Percentiles rank a stretch among this genome's conserved stretches.
Conservation (phyloP, 305 asterid genomes). For the Withania somnifera region DNA sequence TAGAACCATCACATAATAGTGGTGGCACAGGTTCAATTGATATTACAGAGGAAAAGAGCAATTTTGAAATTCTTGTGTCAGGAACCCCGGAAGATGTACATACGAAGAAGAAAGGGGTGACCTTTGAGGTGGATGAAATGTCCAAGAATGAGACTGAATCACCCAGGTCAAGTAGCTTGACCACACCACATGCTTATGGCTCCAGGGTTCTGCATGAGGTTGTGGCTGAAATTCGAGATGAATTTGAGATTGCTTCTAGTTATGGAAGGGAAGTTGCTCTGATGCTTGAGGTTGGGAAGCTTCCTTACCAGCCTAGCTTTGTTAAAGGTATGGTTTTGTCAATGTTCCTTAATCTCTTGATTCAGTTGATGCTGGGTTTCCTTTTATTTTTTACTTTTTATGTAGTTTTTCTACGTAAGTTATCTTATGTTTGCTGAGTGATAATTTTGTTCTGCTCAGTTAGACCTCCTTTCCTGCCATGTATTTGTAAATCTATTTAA, state of each 20-base stretch:
- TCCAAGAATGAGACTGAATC: slow-evolving; percentile 60
- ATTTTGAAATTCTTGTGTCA: slow-evolving; percentile 35
- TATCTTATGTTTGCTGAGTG: background rate
- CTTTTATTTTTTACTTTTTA: background rate
- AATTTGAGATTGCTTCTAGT: slow-evolving; percentile 68
- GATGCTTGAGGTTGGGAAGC: slow-evolving; percentile 91
- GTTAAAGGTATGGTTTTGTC: slow-evolving; percentile 47
- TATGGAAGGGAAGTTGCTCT: slow-evolving; percentile 84
- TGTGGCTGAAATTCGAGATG: slow-evolving; percentile 89
- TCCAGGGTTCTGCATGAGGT: slow-evolving; percentile 73
- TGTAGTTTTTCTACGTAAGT: background rate
- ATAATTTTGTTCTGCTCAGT: background rate
- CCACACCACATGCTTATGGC: slow-evolving; percentile 59
- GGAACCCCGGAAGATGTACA: slow-evolving; percentile 56
- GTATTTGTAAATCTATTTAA: background rate
- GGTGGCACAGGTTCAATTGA: slow-evolving; percentile 37
- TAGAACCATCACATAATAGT: slow-evolving; percentile 15
- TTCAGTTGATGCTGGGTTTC: background rate
- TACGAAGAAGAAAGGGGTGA: slow-evolving; percentile 67
- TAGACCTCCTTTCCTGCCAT: background rate
- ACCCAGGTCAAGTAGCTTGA: slow-evolving; percentile 48
- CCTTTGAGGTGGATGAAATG: slow-evolving; percentile 67
- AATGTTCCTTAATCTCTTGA: background rate
- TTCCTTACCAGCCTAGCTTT: slow-evolving; percentile 75
- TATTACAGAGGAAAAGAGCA: slow-evolving; percentile 46